Conservation (phyloP, 148 eudicot species). For the Selenicereus undatus region DNA sequence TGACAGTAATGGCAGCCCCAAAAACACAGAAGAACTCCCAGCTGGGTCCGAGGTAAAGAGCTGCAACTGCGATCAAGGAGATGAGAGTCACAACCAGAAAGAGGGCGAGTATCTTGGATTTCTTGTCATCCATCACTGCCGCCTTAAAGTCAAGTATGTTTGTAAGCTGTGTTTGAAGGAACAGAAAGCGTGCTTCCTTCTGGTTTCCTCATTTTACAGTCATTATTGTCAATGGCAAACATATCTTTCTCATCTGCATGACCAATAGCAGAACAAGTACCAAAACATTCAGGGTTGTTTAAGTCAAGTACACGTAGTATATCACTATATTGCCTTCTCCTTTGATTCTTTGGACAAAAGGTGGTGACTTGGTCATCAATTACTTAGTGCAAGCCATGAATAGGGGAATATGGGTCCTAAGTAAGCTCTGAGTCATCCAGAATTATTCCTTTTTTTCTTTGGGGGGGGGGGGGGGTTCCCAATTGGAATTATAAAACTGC, state of each 20-base stretch:
- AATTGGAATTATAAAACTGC: not conserved
- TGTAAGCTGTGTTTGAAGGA: too few species aligned
- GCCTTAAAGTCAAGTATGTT: not conserved
- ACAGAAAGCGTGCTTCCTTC: too few species aligned
- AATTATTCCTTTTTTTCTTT: slow-evolving; percentile 6
- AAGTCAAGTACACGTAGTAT: not conserved
- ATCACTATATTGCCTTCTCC: too few species aligned
- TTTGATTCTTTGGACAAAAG: too few species aligned
- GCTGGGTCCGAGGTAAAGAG: slow-evolving; percentile 40
- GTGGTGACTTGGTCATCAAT: too few species aligned
- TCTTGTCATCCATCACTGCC: slow-evolving; percentile 52
- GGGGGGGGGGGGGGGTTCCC: not conserved
- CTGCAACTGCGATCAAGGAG: slow-evolving; percentile 40
- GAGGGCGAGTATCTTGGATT: slow-evolving; percentile 41
- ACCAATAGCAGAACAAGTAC: too few species aligned
- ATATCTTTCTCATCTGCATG: too few species aligned
- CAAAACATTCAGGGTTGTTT: too few species aligned
- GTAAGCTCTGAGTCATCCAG: not conserved
- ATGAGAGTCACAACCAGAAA: slow-evolving; percentile 34
- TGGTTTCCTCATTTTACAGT: too few species aligned
- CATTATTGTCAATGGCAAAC: too few species aligned
- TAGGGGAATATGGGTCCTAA: too few species aligned
- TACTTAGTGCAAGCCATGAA: too few species aligned
- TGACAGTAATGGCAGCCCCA: slow-evolving; percentile 41
- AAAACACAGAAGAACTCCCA: slow-evolving; percentile 43